Base-by-base conservation (phyloP, 2,329 filamentous ascomycete species). In the Exophiala oligosperma region DNA sequence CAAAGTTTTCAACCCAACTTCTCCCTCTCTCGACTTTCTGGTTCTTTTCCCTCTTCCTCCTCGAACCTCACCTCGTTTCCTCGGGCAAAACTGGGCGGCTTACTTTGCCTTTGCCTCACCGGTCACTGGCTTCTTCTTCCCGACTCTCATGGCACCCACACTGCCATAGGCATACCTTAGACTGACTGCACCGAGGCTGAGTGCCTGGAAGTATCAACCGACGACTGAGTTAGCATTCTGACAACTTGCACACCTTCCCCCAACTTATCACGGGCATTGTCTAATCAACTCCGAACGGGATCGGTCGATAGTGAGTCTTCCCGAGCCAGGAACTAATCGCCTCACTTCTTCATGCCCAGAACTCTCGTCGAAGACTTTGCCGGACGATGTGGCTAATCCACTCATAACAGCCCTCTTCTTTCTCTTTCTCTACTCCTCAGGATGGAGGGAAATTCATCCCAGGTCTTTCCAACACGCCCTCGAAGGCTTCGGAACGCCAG, bases 401-500 rank as follows among this genome's bases (percentile, higher is more conserved):
- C 17, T n/a, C 40, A 9, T 43, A 23, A 23, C 40, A 43, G 40
- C 4, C 17, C 17, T 8, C 17, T 43, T 17, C 40, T 43, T 43
- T 43, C 17, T 21, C 23, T 14, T 21, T 26, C 28, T 3, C 8
- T 29, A 11, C 12, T 12, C 48, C 14, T 35, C 21, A 21, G 29
- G 21, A 48, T 58, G 59, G 44, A 40, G 24, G 28, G 54, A 14
- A 14, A 48, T 29, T 28, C 23, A 26, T 23, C 59, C 52, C 59
- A 40, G 52, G 40, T 38, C n/a, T 28, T 21, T 44, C 49, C 38
- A 54, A 7, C 40, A 17, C n/a, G 40, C 6, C 21, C 12, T 43
- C 40, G 12, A 43, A 43, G 32, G 32, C 21, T 26, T 9, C 50
- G 49, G 46, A 40, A 43, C 23, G 40, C 51, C 23, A 56, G 52